Evolutionary conservation across 352 stramenopile genomes (phyloP).

Genomic region (Globisporangium solare): DNA sequence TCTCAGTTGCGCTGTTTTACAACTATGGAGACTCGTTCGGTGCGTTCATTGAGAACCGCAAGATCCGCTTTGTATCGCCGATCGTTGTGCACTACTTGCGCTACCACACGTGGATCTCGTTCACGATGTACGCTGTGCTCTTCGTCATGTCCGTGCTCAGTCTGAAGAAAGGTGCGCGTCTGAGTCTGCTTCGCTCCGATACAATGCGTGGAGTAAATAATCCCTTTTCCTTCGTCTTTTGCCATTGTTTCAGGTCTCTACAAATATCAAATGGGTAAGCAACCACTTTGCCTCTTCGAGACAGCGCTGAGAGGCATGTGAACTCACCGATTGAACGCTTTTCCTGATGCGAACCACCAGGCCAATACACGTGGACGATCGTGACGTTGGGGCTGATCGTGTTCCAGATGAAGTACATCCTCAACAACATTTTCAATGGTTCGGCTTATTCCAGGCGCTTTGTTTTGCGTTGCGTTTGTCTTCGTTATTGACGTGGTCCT

Average conservation of each 20-base stretch:
- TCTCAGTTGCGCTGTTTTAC: constrained; percentile 95
- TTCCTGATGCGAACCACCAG: constrained; percentile 11
- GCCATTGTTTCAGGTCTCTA: constrained; percentile 64
- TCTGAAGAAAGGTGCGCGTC: constrained; percentile 79
- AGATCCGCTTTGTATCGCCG: constrained; percentile 75
- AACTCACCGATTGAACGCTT: too few relatives aligned
- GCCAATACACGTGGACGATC: constrained; percentile 96
- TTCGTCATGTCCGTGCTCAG: constrained; percentile 96
- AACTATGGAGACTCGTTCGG: constrained; percentile 90
- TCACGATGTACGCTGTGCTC: constrained; percentile 92
- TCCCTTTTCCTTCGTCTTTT: too few relatives aligned
- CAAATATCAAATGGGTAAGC: constrained; percentile 92
- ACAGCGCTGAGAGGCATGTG: too few relatives aligned
- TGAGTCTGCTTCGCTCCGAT: background rate
- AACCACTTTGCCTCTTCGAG: background rate
- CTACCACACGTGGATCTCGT: constrained; percentile 91
- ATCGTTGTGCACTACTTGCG: constrained; percentile 85
- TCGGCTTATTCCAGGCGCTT: constrained; percentile 1
- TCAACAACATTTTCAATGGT: constrained; percentile 95
- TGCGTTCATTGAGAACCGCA: constrained; percentile 80
- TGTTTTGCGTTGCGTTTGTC: background rate
- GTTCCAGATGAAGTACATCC: constrained; percentile 97
- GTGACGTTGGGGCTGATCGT: constrained; percentile 93
- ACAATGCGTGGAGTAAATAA: too few relatives aligned
- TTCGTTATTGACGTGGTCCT: background rate